A percentile compares a stretch with the other conserved stretches of the same genome.
These are phyloP conservation scores for Cytospora chrysosperma DNA, from an alignment of 2,329 filamentous ascomycete genomes.

Conservation along the genomic window DNA sequence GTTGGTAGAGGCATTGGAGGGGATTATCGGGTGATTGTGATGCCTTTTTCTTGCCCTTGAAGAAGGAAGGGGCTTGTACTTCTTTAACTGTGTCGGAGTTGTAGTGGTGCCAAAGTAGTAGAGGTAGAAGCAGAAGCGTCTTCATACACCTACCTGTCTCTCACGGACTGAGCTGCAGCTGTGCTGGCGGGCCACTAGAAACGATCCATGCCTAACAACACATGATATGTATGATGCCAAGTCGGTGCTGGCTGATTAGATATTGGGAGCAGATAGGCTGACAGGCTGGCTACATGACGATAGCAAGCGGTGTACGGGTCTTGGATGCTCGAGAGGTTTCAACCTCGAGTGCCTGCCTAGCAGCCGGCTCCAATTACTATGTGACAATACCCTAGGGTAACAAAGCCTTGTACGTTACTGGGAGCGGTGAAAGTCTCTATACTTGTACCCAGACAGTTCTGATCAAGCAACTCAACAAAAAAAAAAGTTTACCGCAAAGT, in stretches of 20 bases:
- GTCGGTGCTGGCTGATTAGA: not conserved
- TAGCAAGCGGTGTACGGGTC: not conserved
- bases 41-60: not conserved
- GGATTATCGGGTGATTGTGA: slow-evolving; percentile 13
- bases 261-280: not conserved
- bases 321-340: not conserved
- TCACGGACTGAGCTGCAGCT: too few relatives aligned
- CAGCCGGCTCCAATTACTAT: not conserved
- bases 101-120: not conserved
- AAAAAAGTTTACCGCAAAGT: too few relatives aligned
- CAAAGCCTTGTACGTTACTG: not conserved
- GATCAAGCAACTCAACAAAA: too few relatives aligned
- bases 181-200: not conserved
- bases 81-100: not conserved
- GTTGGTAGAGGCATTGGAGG: slow-evolving; percentile 64
- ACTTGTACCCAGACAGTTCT: too few relatives aligned
- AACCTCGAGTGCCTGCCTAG: not conserved
- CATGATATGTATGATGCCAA: not conserved
- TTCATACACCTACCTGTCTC: too few relatives aligned
- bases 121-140: too few relatives aligned
- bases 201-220: not conserved
- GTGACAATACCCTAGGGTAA: too few relatives aligned
- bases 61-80: not conserved
- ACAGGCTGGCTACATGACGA: not conserved
- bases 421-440: not conserved